phyloP scores from a whole-genome alignment of 2,329 filamentous ascomycete species.

The Ophiosphaerella narmari region DNA sequence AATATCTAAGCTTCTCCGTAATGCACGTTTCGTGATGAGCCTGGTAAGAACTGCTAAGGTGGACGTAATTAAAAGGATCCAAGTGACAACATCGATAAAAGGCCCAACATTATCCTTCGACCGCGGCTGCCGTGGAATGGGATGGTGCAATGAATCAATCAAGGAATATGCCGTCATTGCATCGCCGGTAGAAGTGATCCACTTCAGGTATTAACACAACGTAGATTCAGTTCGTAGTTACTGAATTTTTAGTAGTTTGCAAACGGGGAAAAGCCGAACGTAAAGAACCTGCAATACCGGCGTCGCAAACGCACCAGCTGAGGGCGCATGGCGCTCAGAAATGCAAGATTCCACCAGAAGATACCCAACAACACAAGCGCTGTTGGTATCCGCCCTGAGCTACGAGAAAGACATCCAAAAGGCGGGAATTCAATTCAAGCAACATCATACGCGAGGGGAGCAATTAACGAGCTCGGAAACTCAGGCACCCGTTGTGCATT shows the following conservation, averaged over 20 bases:
- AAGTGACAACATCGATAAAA: conserved; percentile 42
- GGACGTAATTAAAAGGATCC: conserved; percentile 41
- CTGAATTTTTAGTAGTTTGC: conserved; percentile 1
- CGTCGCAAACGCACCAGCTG: conserved; percentile 10
- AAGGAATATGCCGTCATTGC: conserved; percentile 30
- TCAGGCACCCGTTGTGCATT: conserved; percentile 18
- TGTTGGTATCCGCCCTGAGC: conserved; percentile 23
- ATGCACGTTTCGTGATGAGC: conserved; percentile 40
- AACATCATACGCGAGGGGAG: conserved; percentile 17
- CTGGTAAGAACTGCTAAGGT: conserved; percentile 39
- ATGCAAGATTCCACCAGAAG: conserved; percentile 20
- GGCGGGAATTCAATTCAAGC: conserved; percentile 13
- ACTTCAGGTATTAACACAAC: conserved; percentile 7
- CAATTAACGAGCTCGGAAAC: conserved; percentile 13
- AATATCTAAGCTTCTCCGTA: conserved; percentile 36
- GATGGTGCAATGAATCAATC: conserved; percentile 25
- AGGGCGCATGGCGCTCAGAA: conserved; percentile 21
- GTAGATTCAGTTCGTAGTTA: background rate
- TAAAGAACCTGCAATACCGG: conserved; percentile 10
- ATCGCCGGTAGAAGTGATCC: conserved; percentile 20
- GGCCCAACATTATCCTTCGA: conserved; percentile 37
- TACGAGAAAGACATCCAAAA: conserved; percentile 11
- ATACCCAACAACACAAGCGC: conserved; percentile 15
- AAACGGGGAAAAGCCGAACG: conserved; percentile 7
- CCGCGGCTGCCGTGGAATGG: conserved; percentile 35